Percentiles rank a stretch among this genome's conserved stretches.
These are phyloP conservation scores for Fusarium odoratissimum DNA, from an alignment of 2,329 filamentous ascomycete species.

Conservation along the genomic window DNA sequence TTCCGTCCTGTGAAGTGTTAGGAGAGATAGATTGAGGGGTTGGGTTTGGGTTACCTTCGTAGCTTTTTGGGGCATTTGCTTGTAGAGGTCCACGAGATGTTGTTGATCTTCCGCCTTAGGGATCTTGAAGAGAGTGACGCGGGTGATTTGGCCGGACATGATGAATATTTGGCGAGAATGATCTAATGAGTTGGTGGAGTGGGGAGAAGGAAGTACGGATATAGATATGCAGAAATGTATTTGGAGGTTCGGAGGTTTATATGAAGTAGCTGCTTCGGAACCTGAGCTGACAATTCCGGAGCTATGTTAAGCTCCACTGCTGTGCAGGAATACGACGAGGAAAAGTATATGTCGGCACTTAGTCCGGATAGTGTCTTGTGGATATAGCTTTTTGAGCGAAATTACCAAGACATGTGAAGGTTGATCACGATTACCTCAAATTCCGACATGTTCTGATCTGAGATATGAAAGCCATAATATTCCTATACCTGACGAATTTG, in stretches of 20 bases:
- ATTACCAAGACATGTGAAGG: too few relatives aligned
- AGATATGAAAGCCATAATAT: fast-evolving
- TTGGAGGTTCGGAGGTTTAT: background rate
- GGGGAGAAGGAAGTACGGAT: background rate
- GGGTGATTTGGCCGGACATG: constrained; percentile 38
- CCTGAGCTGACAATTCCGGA: background rate
- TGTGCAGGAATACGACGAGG: background rate
- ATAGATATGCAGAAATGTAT: fast-evolving
- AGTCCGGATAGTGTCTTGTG: background rate
- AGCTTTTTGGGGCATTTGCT: constrained; percentile 47
- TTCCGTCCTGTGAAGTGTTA: constrained; percentile 60
- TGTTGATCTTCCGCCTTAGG: constrained; percentile 47
- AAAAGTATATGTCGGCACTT: background rate
- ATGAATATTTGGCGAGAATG: background rate
- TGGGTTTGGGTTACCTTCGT: constrained; percentile 43
- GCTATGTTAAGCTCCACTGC: fast-evolving
- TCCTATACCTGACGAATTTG: fast-evolving
- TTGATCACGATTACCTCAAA: fast-evolving
- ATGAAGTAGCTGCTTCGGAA: background rate
- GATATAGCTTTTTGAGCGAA: background rate
- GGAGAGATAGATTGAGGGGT: fast-evolving
- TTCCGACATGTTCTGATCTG: fast-evolving
- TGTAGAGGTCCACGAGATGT: constrained; percentile 48
- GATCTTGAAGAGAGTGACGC: constrained; percentile 56
- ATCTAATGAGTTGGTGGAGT: too few relatives aligned